Conservation (phyloP, 1,284 basidiomycete genomes). For the Meripilus lineatus region DNA sequence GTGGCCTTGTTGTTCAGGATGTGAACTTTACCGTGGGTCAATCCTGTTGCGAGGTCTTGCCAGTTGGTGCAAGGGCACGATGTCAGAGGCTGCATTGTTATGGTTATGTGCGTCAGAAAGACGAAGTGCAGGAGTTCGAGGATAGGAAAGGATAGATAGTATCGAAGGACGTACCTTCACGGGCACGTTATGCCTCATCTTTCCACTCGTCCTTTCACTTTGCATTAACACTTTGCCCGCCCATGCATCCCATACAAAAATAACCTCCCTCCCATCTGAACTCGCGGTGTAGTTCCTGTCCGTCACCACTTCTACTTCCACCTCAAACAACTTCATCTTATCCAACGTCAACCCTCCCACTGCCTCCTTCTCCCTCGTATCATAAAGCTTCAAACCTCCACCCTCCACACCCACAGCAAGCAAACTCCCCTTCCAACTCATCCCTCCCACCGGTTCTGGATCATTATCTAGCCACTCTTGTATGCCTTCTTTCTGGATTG, state of each 20-base stretch:
- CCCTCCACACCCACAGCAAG: slow-evolving; percentile 36
- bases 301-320: slow-evolving; percentile 41
- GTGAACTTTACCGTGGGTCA: slow-evolving; percentile 61
- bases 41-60: slow-evolving; percentile 63
- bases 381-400: slow-evolving; percentile 35
- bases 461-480: slow-evolving; percentile 32
- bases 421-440: slow-evolving; percentile 36
- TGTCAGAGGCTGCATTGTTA: slow-evolving; percentile 47
- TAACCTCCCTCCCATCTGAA: slow-evolving; percentile 36
- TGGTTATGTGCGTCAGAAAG: neutral
- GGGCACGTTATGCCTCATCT: slow-evolving; percentile 48
- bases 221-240: slow-evolving; percentile 29
- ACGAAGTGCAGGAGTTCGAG: neutral
- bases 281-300: slow-evolving; percentile 39
- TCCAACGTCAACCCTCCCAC: slow-evolving; percentile 30
- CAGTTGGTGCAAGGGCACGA: slow-evolving; percentile 79
- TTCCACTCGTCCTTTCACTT: slow-evolving; percentile 30
- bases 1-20: slow-evolving; percentile 42
- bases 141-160: neutral
- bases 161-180: slow-evolving; percentile 44
- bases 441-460: slow-evolving; percentile 34
- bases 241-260: slow-evolving; percentile 43
- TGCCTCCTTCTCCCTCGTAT: slow-evolving; percentile 28
- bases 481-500: slow-evolving; percentile 23
- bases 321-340: slow-evolving; percentile 37